A percentile compares a stretch with the other conserved stretches of the same genome.
phyloP scores from a whole-genome alignment of 305 asterid species.

The Fraxinus latifolia region DNA sequence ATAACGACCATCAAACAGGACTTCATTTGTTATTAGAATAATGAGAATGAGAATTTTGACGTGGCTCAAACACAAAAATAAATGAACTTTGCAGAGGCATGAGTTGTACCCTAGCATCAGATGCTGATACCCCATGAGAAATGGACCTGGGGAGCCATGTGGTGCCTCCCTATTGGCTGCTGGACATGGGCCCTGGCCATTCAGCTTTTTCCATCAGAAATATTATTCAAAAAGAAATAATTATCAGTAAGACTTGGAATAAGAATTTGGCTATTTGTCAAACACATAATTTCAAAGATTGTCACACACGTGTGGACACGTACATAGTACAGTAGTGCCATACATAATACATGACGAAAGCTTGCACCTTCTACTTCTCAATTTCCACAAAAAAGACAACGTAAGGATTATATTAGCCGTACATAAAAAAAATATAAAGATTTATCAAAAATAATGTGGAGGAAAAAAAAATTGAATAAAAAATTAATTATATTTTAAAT shows the following conservation, averaged over 20 bases:
- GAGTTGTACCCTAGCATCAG: neutral
- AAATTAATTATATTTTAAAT: too few species aligned
- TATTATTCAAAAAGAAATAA: neutral
- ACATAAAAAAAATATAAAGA: too few species aligned
- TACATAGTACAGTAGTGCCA: neutral
- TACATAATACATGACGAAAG: conserved; percentile 23
- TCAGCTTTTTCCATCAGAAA: too few species aligned
- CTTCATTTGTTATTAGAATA: neutral
- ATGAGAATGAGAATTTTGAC: too few species aligned
- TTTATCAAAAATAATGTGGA: too few species aligned
- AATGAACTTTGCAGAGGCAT: neutral
- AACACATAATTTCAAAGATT: neutral
- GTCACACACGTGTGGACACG: neutral
- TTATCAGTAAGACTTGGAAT: neutral
- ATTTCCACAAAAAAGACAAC: neutral
- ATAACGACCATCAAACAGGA: too few species aligned
- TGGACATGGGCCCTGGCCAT: too few species aligned
- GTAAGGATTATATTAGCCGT: too few species aligned
- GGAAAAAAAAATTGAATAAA: too few species aligned
- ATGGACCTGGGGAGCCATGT: too few species aligned
- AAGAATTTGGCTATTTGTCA: neutral
- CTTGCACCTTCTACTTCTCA: conserved; percentile 10
- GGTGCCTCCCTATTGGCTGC: too few species aligned
- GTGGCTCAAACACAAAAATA: too few species aligned
- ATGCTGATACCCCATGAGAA: neutral